Evolutionary conservation across 768 basidiomycete genomes (phyloP).

Genomic region (Floccularia luteovirens): DNA sequence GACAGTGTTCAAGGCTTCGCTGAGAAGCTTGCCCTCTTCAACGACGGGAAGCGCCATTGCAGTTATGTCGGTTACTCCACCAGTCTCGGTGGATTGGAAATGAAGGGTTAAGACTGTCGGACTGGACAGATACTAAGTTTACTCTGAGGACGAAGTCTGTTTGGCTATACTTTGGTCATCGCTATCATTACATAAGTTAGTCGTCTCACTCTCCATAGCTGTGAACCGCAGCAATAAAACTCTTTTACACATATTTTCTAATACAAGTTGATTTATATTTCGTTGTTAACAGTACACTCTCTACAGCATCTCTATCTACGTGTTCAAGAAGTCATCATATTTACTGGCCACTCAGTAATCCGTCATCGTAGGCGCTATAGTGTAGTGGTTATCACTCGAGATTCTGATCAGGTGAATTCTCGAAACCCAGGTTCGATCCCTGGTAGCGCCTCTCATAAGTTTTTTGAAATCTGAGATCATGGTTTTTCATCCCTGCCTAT

Average conservation of each 20-base stretch:
- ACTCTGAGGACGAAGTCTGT: constrained; percentile 12
- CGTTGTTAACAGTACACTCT: too few relatives aligned
- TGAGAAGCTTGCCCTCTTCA: constrained; percentile 80
- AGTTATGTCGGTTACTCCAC: constrained; percentile 8
- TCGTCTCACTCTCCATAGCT: neutral
- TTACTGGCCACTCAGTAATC: too few relatives aligned
- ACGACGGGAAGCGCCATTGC: constrained; percentile 36
- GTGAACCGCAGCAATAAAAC: too few relatives aligned
- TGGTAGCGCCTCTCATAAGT: constrained; percentile 10
- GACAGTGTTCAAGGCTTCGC: constrained; percentile 79
- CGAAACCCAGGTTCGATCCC: constrained; percentile 16
- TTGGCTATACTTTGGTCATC: constrained; percentile 13
- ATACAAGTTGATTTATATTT: too few relatives aligned
- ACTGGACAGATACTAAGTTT: constrained; percentile 7
- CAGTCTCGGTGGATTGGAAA: neutral
- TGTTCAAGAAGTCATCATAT: too few relatives aligned
- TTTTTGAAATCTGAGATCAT: too few relatives aligned
- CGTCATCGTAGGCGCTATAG: constrained; percentile 10
- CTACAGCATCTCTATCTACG: too few relatives aligned
- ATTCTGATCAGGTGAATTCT: constrained; percentile 10
- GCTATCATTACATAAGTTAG: too few relatives aligned
- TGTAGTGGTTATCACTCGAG: constrained; percentile 15
- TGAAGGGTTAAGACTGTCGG: constrained; percentile 4
- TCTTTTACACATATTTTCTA: too few relatives aligned
- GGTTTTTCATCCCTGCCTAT: constrained; percentile 20